These are phyloP conservation scores for Aspergillus pseudotamarii DNA, from an alignment of 2,329 filamentous ascomycete species.

Conservation along the genomic window DNA sequence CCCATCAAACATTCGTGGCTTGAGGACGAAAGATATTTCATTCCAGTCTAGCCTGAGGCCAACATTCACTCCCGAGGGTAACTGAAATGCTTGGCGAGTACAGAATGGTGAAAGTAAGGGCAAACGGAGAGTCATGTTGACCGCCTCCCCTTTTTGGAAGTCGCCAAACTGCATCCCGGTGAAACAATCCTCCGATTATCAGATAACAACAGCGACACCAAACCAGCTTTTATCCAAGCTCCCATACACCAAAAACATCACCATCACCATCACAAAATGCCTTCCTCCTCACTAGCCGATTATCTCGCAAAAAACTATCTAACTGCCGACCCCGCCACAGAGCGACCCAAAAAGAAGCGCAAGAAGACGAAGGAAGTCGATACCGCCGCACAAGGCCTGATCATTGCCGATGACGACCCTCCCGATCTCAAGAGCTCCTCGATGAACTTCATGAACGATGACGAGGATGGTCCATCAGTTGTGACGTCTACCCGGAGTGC, in stretches of 20 bases:
- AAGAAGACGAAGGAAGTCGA: constrained; percentile 55
- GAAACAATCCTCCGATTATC: not conserved
- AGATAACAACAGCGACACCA: not conserved
- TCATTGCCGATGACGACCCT: constrained; percentile 47
- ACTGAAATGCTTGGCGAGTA: too few relatives aligned
- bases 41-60: too few relatives aligned
- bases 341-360: constrained; percentile 59
- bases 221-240: not conserved
- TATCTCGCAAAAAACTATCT: constrained; percentile 95
- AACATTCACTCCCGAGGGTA: too few relatives aligned
- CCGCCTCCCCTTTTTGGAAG: not conserved
- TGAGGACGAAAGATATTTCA: too few relatives aligned
- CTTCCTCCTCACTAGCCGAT: constrained; percentile 63
- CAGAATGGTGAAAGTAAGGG: too few relatives aligned
- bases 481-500: constrained; percentile 33
- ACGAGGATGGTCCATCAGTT: constrained; percentile 39
- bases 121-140: not conserved
- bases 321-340: constrained; percentile 57
- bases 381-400: constrained; percentile 44
- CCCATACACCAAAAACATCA: not conserved
- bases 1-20: too few relatives aligned
- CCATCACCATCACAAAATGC: constrained; percentile 46
- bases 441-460: constrained; percentile 32
- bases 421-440: constrained; percentile 35
- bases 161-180: not conserved